phyloP scores from a whole-genome alignment of 192 early-diverging fungal species.

The Lobosporangium transversale region DNA sequence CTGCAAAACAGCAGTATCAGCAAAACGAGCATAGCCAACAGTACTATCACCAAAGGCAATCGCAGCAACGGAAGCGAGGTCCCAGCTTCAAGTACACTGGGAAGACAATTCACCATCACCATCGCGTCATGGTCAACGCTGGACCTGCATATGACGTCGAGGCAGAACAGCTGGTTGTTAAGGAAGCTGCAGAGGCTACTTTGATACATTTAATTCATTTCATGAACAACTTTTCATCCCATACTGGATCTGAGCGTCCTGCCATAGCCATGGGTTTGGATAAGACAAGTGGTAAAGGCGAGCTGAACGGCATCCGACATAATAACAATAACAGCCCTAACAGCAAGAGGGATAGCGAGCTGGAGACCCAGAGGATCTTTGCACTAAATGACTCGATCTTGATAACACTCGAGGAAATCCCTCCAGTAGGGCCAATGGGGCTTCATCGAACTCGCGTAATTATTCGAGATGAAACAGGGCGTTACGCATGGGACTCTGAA shows the following conservation, averaged over 20 bases:
- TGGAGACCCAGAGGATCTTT: constrained; percentile 73
- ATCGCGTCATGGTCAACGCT: constrained; percentile 40
- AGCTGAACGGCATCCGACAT: background rate
- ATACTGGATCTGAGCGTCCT: constrained; percentile 60
- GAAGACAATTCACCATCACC: constrained; percentile 42
- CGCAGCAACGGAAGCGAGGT: constrained; percentile 15
- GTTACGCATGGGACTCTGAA: constrained; percentile 83
- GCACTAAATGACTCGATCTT: constrained; percentile 76
- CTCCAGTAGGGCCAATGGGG: constrained; percentile 47
- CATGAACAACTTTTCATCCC: constrained; percentile 71
- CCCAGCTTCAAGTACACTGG: constrained; percentile 40
- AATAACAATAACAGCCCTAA: background rate
- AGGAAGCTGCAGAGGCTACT: constrained; percentile 76
- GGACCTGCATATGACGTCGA: constrained; percentile 27
- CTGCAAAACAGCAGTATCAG: constrained; percentile 29
- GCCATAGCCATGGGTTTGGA: constrained; percentile 35
- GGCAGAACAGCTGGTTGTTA: constrained; percentile 32
- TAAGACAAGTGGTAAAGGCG: background rate
- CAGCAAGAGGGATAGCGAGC: background rate
- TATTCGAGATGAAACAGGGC: constrained; percentile 80
- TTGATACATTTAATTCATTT: constrained; percentile 78
- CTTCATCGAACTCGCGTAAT: constrained; percentile 65
- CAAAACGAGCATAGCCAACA: constrained; percentile 16
- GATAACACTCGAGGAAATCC: constrained; percentile 74
- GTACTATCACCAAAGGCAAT: constrained; percentile 5